Conservation (phyloP, 2,329 filamentous ascomycete species). For the Aureobasidium leucospermi region DNA sequence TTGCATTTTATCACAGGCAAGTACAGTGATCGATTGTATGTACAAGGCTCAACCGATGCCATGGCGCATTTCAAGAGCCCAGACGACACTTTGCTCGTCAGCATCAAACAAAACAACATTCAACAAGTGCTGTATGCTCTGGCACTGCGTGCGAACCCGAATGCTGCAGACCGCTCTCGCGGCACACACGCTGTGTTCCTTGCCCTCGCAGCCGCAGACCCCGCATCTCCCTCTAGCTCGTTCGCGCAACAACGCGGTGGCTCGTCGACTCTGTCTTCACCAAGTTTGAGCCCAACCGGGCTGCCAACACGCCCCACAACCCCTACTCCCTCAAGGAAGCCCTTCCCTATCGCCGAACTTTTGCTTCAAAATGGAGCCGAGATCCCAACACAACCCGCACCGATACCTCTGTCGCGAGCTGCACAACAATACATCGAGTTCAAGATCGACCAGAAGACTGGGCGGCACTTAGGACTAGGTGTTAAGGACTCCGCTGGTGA, state of each 20-base stretch:
- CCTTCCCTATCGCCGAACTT: conserved; percentile 86
- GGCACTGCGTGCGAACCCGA: conserved; percentile 79
- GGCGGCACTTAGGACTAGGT: conserved; percentile 20
- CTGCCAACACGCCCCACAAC: conserved; percentile 28
- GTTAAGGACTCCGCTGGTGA: conserved; percentile 39
- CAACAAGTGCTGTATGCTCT: conserved; percentile 87
- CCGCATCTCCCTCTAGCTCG: conserved; percentile 56
- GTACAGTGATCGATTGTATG: conserved; percentile 76
- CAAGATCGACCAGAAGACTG: conserved; percentile 47
- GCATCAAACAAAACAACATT: conserved; percentile 94
- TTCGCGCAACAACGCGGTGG: conserved; percentile 25
- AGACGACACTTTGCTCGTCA: conserved; percentile 83
- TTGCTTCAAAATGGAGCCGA: conserved; percentile 91
- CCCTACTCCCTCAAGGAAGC: conserved; percentile 34
- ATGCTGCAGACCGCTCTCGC: conserved; percentile 75
- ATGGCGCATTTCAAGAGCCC: conserved; percentile 69
- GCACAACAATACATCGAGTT: conserved; percentile 81
- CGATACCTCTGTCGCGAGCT: conserved; percentile 73
- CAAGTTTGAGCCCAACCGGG: conserved; percentile 19
- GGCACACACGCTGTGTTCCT: conserved; percentile 86
- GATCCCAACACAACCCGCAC: conserved; percentile 65
- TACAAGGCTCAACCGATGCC: conserved; percentile 58
- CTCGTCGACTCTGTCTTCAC: conserved; percentile 40
- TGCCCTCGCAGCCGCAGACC: conserved; percentile 86
- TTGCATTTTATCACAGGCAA: conserved; percentile 94